A percentile compares a stretch with the other conserved stretches of the same genome.
Evolutionary conservation across 139 green algal species (phyloP).

Genomic region (Chlamydomonas sphaeroides): DNA sequence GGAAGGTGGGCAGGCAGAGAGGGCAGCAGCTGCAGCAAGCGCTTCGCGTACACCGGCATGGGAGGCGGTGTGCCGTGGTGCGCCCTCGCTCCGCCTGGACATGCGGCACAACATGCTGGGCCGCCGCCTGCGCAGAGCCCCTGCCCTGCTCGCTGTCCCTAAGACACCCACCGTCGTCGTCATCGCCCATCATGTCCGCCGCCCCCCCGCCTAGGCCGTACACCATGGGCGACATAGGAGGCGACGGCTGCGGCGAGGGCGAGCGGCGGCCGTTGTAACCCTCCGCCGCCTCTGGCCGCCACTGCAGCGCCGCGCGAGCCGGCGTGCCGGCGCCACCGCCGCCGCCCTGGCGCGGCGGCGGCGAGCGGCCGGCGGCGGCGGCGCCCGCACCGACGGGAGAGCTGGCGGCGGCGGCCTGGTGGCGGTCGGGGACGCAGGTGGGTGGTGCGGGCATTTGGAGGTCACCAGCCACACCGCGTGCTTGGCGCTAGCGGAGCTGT

Average conservation of each 20-base stretch:
- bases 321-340: not conserved
- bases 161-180: slow-evolving; percentile 21
- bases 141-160: not conserved
- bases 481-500: too few relatives aligned
- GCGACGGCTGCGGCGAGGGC: slow-evolving; percentile 11
- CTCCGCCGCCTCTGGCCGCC: not conserved
- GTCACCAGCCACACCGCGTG: too few relatives aligned
- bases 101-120: not conserved
- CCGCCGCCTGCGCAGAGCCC: not conserved
- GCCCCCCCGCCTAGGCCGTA: not conserved
- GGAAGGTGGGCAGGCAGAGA: not conserved
- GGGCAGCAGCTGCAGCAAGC: not conserved
- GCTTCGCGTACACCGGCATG: not conserved
- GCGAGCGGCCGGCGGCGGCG: too few relatives aligned
- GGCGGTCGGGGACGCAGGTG: too few relatives aligned
- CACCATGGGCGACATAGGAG: slow-evolving; percentile 3
- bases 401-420: too few relatives aligned
- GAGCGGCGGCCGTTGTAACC: not conserved
- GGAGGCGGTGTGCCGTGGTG: too few relatives aligned
- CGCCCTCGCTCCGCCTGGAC: too few relatives aligned
- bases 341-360: not conserved
- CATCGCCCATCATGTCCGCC: slow-evolving; percentile 8
- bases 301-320: not conserved
- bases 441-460: too few relatives aligned
- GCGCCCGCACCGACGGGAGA: too few relatives aligned